Evolutionary conservation across 1,284 basidiomycete genomes (phyloP), one percentile per base, ranked within the genome.

Genomic region (Cryptococcus sp.): DNA sequence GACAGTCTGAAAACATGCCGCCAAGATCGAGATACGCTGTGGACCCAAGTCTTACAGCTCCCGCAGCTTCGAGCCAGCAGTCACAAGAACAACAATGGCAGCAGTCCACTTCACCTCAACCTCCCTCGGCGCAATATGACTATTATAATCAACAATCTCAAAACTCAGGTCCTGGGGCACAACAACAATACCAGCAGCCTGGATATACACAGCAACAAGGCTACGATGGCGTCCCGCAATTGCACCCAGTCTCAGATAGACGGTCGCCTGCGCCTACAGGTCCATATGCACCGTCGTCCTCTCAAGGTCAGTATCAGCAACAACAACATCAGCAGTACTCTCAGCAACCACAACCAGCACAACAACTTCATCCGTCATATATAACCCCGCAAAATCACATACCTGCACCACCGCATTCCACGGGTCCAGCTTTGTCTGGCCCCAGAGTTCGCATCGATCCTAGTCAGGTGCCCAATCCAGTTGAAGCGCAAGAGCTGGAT

Each of bases 381-480:
- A 55, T 62, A 34, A 65, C 66, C 10, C 70, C 74, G 1, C 38
- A 46, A 44, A 72, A 77, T 55, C 75, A 77, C 61, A 89, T 89
- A 65, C 85, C 86, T 23, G 88, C 89, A 68, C 90, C 90, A 13
- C 89, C 89, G 19, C 89, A 92, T 77, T 88, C 86, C 51, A 84
- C 88, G 44, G 89, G 90, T 1, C 80, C 84, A 29, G 76, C 82
- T n/a, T 84, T 85, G 69, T 80, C 83, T 77, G 89, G 88, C 16
- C 69, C 72, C 46, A 85, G 92, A 46, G 85, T 89, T 45, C 87
- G 88, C 63, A 93, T 99, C 68, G 91, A 97, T 74, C 88, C 90
- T 3, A 85, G 83, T 63, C 93, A 97, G 76, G 88, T 99, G 50
- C 96, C 96, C 6, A 93, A 92, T 8, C 90, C 93, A 15, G 87